A percentile compares a stretch with the other conserved stretches of the same genome.
Conservation (phyloP, 202 grass and related monocot species). For the Brachypodium distachyon region DNA sequence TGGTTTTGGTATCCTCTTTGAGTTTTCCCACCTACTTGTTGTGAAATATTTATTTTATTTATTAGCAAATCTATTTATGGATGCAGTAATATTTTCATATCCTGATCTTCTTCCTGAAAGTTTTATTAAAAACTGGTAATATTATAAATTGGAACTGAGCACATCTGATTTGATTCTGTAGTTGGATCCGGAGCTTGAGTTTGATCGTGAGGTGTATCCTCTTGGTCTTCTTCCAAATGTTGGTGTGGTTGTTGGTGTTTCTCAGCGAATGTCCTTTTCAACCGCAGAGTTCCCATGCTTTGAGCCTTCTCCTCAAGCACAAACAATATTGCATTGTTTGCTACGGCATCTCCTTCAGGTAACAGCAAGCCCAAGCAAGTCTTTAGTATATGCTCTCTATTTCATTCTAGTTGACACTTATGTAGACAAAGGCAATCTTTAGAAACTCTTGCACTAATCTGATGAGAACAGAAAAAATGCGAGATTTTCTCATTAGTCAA, state of each 20-base stretch:
- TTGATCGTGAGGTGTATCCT: constrained; percentile 96
- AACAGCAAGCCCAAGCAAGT: background rate
- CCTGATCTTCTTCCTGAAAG: background rate
- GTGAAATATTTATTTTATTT: background rate
- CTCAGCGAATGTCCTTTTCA: constrained; percentile 93
- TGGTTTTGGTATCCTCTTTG: constrained; percentile 8
- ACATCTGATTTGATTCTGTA: constrained; percentile 47
- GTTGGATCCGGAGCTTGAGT: constrained; percentile 99
- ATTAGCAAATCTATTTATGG: background rate
- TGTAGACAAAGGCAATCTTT: background rate
- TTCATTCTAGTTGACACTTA: background rate
- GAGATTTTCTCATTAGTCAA: background rate
- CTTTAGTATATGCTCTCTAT: background rate
- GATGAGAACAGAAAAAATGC: background rate
- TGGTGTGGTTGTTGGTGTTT: constrained; percentile 90
- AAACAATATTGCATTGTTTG: constrained; percentile 99
- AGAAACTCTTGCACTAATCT: background rate
- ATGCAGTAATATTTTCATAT: background rate
- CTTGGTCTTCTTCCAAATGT: constrained; percentile 98
- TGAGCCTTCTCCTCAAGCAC: constrained; percentile 93
- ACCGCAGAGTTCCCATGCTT: constrained; percentile 94
- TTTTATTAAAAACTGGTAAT: background rate
- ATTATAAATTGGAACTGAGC: constrained; percentile 1
- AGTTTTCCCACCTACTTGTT: constrained; percentile 17
- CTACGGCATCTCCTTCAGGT: constrained; percentile 97